Percentiles rank a stretch among this genome's conserved stretches.
These are phyloP conservation scores for Candida ficus DNA, from an alignment of 805 yeast species.

Conservation along the genomic window DNA sequence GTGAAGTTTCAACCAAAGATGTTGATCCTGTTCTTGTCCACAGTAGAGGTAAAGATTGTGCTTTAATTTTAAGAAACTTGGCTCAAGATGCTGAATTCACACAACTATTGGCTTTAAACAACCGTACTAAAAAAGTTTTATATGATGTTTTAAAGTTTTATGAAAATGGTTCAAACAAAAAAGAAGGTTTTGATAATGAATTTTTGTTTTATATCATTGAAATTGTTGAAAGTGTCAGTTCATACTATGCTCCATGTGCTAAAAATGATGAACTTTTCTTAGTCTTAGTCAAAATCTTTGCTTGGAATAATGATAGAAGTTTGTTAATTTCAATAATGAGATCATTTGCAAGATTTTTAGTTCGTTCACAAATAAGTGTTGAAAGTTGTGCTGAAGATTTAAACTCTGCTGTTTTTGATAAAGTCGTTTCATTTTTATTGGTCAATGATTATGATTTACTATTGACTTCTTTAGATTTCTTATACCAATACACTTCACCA, in stretches of 20 bases:
- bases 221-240: slow-evolving; percentile 75
- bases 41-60: slow-evolving; percentile 18
- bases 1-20: slow-evolving; percentile 1
- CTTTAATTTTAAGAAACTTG: slow-evolving; percentile 67
- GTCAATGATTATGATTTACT: slow-evolving; percentile 67
- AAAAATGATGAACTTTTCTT: slow-evolving; percentile 65
- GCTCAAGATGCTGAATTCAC: slow-evolving; percentile 83
- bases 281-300: slow-evolving; percentile 46
- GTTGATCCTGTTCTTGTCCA: not conserved
- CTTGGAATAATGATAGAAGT: slow-evolving; percentile 58
- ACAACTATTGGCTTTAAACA: slow-evolving; percentile 59
- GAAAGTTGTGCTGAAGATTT: slow-evolving; percentile 48
- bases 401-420: slow-evolving; percentile 41
- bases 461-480: slow-evolving; percentile 70
- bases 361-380: slow-evolving; percentile 44
- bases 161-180: slow-evolving; percentile 23
- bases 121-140: slow-evolving; percentile 41
- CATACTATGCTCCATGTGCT: slow-evolving; percentile 73
- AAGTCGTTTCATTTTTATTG: slow-evolving; percentile 52
- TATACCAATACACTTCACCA: slow-evolving; percentile 73
- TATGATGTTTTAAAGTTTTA: slow-evolving; percentile 33
- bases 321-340: slow-evolving; percentile 65
- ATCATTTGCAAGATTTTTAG: slow-evolving; percentile 74
- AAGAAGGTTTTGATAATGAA: slow-evolving; percentile 41
- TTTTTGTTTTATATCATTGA: slow-evolving; percentile 66